Evolutionary conservation across 306 rosid species (phyloP), one percentile per base, ranked within the genome.

Genomic region (Trichosanthes truncata): DNA sequence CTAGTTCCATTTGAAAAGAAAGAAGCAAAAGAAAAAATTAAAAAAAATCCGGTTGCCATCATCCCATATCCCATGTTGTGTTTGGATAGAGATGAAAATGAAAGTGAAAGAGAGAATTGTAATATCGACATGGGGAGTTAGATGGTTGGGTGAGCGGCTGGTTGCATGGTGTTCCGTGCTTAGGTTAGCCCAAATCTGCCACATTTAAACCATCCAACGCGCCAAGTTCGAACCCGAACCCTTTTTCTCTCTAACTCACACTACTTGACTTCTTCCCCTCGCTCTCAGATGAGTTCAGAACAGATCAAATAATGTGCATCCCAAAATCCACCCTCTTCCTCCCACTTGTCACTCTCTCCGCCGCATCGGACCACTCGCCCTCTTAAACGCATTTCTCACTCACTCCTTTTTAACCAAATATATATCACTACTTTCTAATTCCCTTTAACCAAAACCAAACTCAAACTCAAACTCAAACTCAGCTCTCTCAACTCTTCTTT

Each of bases 311-410:
- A 26, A 61, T 83, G 79, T 10, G 78, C 43, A 65, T 87, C 85
- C 86, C 87, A 46, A 90, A 75, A 46, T 75, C 90, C 84, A 89
- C 55, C 84, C 65, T 13, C 9, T 84, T 79, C 65, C 80, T 49
- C 65, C 89, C 84, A 86, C 81, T 41, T 86, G 90, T 91, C 88
- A 74, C 67, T 36, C 66, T 25, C 83, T 41, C 81, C 80, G 15
- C 77, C 81, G 75, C 84, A 77, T 73, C 76, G 69, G 35, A 76
- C 79, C 41, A 20, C 66, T 62, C 65, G 38, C 56, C 21, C 63
- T 4, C 57, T 4, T 41, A 12, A 21, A 76, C 76, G 56, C 80
- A 36, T 77, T 74, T 63, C 33, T 84, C 33, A 29, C 29, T 5
- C 21, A 6, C 3, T 31, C n/a, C 78, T 68, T 14, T 33, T 48